phyloP scores from a whole-genome alignment of 2,329 filamentous ascomycete species.

The Tolypocladium ophioglossoides region DNA sequence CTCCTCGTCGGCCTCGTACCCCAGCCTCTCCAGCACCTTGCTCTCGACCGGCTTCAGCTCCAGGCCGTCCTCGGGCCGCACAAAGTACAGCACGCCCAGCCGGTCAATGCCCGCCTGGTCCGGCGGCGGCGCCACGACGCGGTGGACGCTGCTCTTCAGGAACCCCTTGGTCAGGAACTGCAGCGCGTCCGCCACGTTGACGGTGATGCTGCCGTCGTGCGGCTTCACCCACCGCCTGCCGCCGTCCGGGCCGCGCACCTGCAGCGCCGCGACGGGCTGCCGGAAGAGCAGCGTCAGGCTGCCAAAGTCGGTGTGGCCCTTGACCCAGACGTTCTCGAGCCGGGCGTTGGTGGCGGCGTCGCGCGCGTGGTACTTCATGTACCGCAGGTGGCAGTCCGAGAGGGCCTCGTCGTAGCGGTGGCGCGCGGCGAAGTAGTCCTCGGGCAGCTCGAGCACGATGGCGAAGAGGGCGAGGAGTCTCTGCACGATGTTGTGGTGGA shows the following conservation, averaged over 20 bases:
- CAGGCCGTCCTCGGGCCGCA: slow-evolving; percentile 22
- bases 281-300: slow-evolving; percentile 46
- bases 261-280: slow-evolving; percentile 45
- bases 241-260: slow-evolving; percentile 33
- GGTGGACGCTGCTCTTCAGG: slow-evolving; percentile 32
- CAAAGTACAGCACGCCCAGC: slow-evolving; percentile 34
- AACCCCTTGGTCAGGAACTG: slow-evolving; percentile 36
- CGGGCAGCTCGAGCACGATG: slow-evolving; percentile 45
- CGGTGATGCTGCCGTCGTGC: slow-evolving; percentile 37
- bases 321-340: slow-evolving; percentile 23
- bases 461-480: slow-evolving; percentile 25
- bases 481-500: slow-evolving; percentile 19
- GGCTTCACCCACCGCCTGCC: slow-evolving; percentile 40
- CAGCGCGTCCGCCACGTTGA: slow-evolving; percentile 40
- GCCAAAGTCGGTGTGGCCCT: slow-evolving; percentile 43
- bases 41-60: slow-evolving; percentile 20
- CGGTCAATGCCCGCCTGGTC: slow-evolving; percentile 34
- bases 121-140: slow-evolving; percentile 29
- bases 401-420: slow-evolving; percentile 43
- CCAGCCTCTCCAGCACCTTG: slow-evolving; percentile 19
- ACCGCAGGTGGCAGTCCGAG: slow-evolving; percentile 43
- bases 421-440: slow-evolving; percentile 40
- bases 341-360: slow-evolving; percentile 30
- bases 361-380: slow-evolving; percentile 46
- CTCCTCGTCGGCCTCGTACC: not conserved